phyloP scores from a whole-genome alignment of 2,329 filamentous ascomycete species.

The Pseudogymnoascus sp. region DNA sequence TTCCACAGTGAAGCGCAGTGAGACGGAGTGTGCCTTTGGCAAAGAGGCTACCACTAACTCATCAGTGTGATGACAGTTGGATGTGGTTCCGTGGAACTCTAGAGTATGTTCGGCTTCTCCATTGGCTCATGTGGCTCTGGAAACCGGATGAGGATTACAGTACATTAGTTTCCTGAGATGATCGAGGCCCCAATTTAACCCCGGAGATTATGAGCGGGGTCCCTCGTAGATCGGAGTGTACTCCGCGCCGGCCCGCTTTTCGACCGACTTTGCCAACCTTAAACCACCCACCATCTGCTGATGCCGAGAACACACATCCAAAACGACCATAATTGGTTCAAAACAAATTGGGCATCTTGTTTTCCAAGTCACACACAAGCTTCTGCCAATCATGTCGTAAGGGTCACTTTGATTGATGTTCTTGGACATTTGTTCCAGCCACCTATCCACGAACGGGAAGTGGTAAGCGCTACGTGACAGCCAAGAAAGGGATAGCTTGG shows the following conservation, averaged over 20 bases:
- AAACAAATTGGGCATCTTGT: neutral
- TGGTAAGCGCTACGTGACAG: neutral
- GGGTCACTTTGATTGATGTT: neutral
- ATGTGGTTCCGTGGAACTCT: too few species aligned
- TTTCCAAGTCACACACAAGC: neutral
- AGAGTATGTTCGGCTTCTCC: too few species aligned
- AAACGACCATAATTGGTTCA: neutral
- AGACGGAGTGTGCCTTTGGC: neutral
- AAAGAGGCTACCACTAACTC: neutral
- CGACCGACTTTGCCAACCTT: neutral
- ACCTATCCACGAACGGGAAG: neutral
- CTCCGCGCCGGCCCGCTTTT: neutral
- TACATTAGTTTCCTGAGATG: neutral
- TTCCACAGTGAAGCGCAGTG: neutral
- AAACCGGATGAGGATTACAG: too few species aligned
- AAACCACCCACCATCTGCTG: neutral
- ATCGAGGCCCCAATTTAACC: neutral
- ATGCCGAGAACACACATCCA: neutral
- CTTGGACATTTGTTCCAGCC: neutral
- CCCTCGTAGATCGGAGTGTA: neutral
- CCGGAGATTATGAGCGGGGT: neutral
- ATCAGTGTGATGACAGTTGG: neutral
- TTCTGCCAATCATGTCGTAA: neutral
- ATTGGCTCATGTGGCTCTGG: too few species aligned
- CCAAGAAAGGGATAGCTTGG: constrained; percentile 4